Conservation (phyloP, 2,329 filamentous ascomycete genomes). For the Paraphaeosphaeria minitans region DNA sequence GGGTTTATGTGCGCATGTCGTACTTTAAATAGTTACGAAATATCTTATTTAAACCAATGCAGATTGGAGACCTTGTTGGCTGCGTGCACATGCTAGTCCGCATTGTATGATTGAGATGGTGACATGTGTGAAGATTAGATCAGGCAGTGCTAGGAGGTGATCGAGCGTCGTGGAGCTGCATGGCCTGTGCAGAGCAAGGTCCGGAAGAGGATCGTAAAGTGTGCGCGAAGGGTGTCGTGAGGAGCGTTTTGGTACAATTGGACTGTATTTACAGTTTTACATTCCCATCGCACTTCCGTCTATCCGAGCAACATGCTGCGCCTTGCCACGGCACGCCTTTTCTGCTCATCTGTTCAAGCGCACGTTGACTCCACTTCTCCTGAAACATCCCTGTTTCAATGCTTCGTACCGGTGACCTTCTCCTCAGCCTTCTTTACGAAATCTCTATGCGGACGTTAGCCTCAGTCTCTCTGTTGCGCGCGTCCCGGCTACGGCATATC, state of each 20-base stretch:
- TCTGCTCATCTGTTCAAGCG: neutral
- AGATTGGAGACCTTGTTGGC: neutral
- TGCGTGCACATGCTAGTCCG: neutral
- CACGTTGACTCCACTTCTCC: neutral
- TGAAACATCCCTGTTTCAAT: conserved; percentile 1
- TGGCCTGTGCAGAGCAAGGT: neutral
- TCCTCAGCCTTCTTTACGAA: conserved; percentile 47
- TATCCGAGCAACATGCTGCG: conserved; percentile 11
- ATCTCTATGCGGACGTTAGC: conserved; percentile 33
- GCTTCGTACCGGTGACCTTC: conserved; percentile 26
- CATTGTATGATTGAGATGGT: neutral
- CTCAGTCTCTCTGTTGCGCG: neutral
- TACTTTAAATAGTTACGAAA: neutral
- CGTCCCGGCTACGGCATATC: neutral
- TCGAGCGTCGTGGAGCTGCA: neutral
- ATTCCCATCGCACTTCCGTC: conserved; percentile 19
- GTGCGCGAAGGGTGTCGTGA: neutral
- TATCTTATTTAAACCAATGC: neutral
- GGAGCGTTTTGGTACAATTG: conserved; percentile 39
- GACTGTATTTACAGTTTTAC: conserved; percentile 40
- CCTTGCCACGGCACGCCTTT: neutral
- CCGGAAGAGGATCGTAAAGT: neutral
- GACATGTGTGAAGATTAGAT: neutral
- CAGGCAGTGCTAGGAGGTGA: neutral
- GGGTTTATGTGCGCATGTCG: neutral